Evolutionary conservation across 2,329 filamentous ascomycete genomes (phyloP), one percentile per base, ranked within the genome.

Genomic region (Raffaelea albimanens): DNA sequence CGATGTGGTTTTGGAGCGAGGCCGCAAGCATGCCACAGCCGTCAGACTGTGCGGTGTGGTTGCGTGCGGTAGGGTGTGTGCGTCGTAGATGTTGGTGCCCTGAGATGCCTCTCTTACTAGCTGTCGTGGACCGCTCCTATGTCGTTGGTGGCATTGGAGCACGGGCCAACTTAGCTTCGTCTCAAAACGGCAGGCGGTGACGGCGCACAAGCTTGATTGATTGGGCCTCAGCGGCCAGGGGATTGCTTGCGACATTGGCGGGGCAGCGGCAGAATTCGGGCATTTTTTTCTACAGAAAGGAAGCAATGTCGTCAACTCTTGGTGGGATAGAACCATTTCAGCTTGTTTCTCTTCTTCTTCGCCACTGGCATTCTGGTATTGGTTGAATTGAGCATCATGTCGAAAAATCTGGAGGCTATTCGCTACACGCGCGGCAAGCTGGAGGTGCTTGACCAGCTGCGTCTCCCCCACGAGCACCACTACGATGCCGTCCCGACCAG

Each of bases 391-490:
- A 64, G 65, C 40, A 43, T 29, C 7, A 53, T 53, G 50, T 43
- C 50, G 7, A 21, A 40, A n/a, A 45, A 77, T 77, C 78, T 93
- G 42, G 76, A 90, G 67, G 86, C 87, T 11, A 87, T 93, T 66
- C 82, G 82, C 56, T 93, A 91, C 64, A 69, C 72, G 47, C 75
- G 80, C 45, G 85, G 85, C 55, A 76, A 76, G 62, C 73, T 93
- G 49, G 73, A 86, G 55, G 87, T 93, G 54, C 76, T 93, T 47
- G 85, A 93, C 64, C 87, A 93, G 68, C 79, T 93, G n/a, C 79
- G 80, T 52, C 75, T 93, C 20, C 87, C 87, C 14, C 86, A 93
- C 60, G 80, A 85, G 56, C 82, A 87, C 59, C 78, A 86, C 63
- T 93, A 90, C 63, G 85, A 91, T 58, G 63, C 76, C 53, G 78